Conservation (phyloP, 345 rosid genomes). For the Salix suchowensis region DNA sequence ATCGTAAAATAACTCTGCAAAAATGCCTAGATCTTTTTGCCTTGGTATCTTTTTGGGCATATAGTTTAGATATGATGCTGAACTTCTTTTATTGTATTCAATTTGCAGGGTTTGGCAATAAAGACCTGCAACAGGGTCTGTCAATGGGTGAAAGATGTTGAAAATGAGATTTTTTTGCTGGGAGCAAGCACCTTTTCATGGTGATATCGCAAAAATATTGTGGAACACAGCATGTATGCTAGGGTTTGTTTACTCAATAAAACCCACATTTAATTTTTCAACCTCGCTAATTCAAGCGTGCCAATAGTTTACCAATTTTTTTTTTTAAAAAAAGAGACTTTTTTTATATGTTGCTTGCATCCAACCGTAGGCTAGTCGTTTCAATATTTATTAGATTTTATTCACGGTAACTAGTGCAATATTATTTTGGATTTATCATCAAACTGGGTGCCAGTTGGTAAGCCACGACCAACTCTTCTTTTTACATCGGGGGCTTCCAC, state of each 20-base stretch:
- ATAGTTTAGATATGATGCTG: background rate
- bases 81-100: background rate
- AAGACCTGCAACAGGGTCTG: slow-evolving; percentile 85
- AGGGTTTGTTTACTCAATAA: slow-evolving; percentile 15
- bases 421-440: background rate
- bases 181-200: slow-evolving; percentile 98
- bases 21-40: background rate
- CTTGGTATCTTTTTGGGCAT: background rate
- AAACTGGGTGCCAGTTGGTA: background rate
- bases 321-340: background rate
- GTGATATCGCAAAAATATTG: slow-evolving; percentile 38
- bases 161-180: slow-evolving; percentile 88
- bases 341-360: no score
- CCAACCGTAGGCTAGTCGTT: background rate
- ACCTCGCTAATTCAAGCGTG: background rate
- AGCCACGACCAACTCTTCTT: background rate
- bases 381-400: background rate
- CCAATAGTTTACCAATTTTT: background rate
- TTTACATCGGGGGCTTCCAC: background rate
- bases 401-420: background rate
- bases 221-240: slow-evolving; percentile 32
- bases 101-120: slow-evolving; percentile 73
- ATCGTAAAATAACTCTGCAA: background rate
- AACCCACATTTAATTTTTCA: slow-evolving; percentile 4
- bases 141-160: slow-evolving; percentile 92